Conservation (phyloP, 1,139 yeast species). For the Taphrina pruni region DNA sequence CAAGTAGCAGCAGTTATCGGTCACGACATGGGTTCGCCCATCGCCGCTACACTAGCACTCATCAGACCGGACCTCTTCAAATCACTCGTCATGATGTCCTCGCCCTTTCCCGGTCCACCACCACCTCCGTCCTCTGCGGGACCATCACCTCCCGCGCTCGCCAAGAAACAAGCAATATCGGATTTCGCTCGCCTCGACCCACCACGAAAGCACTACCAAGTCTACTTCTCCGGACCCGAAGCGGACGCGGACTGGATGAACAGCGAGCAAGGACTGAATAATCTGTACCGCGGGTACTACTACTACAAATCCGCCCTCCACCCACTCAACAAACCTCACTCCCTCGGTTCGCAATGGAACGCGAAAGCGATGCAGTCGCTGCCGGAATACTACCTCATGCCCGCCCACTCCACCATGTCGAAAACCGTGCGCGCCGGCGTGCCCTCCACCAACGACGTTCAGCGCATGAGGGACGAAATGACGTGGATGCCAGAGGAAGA, state of each 20-base stretch:
- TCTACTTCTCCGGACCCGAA: conserved; percentile 17
- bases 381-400: conserved; percentile 35
- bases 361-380: conserved; percentile 7
- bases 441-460: neutral
- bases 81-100: conserved; percentile 25
- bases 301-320: conserved; percentile 34
- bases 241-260: conserved; percentile 18
- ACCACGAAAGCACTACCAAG: conserved; percentile 33
- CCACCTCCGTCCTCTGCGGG: conserved; percentile 2
- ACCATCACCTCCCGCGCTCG: neutral
- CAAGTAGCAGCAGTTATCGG: conserved; percentile 19
- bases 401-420: conserved; percentile 10
- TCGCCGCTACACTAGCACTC: conserved; percentile 24
- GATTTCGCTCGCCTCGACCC: conserved; percentile 5
- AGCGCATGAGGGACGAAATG: conserved; percentile 2
- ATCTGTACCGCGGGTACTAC: conserved; percentile 29
- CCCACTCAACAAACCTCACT: conserved; percentile 14
- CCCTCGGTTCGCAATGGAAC: conserved; percentile 16
- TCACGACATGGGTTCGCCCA: conserved; percentile 36
- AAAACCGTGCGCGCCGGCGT: conserved; percentile 14
- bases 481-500: conserved; percentile 31
- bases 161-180: neutral
- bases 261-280: conserved; percentile 5
- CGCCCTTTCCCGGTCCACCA: conserved; percentile 31
- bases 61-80: conserved; percentile 28